Conservation (phyloP, 2,329 filamentous ascomycete species). For the Cryoendolithus antarcticus region DNA sequence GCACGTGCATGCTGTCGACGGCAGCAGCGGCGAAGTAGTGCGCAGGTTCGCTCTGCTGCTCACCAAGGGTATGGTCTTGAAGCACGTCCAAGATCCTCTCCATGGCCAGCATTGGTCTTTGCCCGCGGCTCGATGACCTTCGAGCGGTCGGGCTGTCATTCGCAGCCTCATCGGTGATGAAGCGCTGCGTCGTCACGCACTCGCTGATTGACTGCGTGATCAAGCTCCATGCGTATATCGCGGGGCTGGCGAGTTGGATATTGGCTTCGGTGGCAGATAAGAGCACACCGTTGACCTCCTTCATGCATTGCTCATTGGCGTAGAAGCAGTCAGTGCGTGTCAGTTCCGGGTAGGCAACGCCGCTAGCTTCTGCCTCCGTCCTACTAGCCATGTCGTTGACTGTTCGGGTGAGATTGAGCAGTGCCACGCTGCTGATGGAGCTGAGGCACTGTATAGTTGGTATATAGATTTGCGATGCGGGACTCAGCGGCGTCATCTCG, state of each 20-base stretch:
- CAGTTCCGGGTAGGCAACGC: conserved; percentile 12
- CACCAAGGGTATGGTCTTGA: conserved; percentile 9
- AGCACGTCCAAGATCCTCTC: conserved; percentile 15
- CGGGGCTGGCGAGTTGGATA: conserved; percentile 53
- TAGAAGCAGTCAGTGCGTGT: conserved; percentile 48
- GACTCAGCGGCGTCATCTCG: conserved; percentile 34
- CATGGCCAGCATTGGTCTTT: neutral
- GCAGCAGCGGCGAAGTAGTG: conserved; percentile 34
- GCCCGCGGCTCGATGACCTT: conserved; percentile 5
- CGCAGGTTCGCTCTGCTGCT: conserved; percentile 35
- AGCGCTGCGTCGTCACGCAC: conserved; percentile 47
- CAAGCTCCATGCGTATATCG: conserved; percentile 70
- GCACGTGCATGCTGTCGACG: conserved; percentile 36
- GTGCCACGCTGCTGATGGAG: conserved; percentile 56
- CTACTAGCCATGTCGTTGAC: conserved; percentile 37
- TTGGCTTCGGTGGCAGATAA: conserved; percentile 44
- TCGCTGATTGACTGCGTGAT: conserved; percentile 58
- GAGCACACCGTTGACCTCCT: conserved; percentile 59
- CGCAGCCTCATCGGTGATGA: conserved; percentile 23
- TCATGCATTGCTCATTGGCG: conserved; percentile 55
- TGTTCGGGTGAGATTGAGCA: conserved; percentile 56
- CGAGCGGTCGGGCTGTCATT: conserved; percentile 9
- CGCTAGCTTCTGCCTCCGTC: conserved; percentile 1
- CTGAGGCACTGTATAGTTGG: conserved; percentile 57
- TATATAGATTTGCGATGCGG: conserved; percentile 36